Evolutionary conservation across 495 filamentous ascomycete genomes (phyloP).

Genomic region (Penicillium longicatenatum): DNA sequence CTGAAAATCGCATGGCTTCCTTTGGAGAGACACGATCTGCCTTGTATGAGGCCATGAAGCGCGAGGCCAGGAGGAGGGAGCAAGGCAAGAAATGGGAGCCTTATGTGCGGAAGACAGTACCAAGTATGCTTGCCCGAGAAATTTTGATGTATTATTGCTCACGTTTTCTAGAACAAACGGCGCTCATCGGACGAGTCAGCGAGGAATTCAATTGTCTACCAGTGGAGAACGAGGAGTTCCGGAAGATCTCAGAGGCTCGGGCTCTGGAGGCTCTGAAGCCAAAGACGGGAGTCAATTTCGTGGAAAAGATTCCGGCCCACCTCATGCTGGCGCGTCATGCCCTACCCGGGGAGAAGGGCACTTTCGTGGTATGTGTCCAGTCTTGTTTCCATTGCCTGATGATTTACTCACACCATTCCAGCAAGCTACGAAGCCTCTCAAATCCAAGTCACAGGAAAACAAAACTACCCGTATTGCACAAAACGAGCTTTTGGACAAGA

Average conservation of each 20-base stretch:
- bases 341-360: constrained; percentile 37
- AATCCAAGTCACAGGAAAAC: constrained; percentile 61
- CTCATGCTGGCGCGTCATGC: constrained; percentile 40
- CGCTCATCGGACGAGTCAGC: constrained; percentile 67
- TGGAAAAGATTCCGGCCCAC: constrained; percentile 42
- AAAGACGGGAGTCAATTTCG: constrained; percentile 53
- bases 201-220: constrained; percentile 80
- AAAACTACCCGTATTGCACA: constrained; percentile 85
- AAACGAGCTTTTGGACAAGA: constrained; percentile 79
- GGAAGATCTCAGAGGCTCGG: constrained; percentile 58
- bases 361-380: constrained; percentile 44
- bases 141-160: constrained; percentile 15
- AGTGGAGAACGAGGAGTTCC: constrained; percentile 71
- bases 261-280: constrained; percentile 65
- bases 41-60: constrained; percentile 50
- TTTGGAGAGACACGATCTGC: constrained; percentile 50
- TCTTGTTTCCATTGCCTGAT: neutral
- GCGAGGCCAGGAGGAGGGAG: constrained; percentile 48
- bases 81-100: constrained; percentile 65
- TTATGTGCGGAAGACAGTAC: constrained; percentile 76
- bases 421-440: constrained; percentile 40
- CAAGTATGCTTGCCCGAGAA: constrained; percentile 57
- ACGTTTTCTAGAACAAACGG: constrained; percentile 70
- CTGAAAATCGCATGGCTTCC: constrained; percentile 43
- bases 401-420: constrained; percentile 23